Conservation (phyloP, 192 early-diverging fungal genomes). For the Coemansia sp. region DNA sequence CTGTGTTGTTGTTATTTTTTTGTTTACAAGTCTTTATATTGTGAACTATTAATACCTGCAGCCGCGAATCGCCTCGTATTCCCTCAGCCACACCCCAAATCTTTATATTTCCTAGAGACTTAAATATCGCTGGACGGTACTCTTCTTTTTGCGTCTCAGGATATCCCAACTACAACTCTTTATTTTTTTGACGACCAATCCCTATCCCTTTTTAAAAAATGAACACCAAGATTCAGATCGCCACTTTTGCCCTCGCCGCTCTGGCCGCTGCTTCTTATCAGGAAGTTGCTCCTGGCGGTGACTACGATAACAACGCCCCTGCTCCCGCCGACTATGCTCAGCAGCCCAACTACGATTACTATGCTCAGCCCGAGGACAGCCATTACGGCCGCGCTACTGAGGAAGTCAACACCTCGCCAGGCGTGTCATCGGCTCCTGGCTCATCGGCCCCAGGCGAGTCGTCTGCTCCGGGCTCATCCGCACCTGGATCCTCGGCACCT, state of each 20-base stretch:
- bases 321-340: slow-evolving; percentile 15
- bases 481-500: not conserved
- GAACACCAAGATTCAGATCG: slow-evolving; percentile 52
- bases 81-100: not conserved
- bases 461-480: slow-evolving; percentile 7
- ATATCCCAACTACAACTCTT: slow-evolving; percentile 5
- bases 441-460: slow-evolving; percentile 15
- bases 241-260: slow-evolving; percentile 44
- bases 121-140: slow-evolving; percentile 37
- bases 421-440: slow-evolving; percentile 14
- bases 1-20: slow-evolving; percentile 1
- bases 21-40: slow-evolving; percentile 3
- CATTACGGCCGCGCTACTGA: slow-evolving; percentile 41
- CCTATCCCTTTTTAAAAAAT: slow-evolving; percentile 7
- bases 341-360: slow-evolving; percentile 9
- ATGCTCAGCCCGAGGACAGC: slow-evolving; percentile 22
- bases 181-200: not conserved
- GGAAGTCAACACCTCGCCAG: slow-evolving; percentile 32
- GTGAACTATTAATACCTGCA: slow-evolving; percentile 1
- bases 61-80: not conserved
- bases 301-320: slow-evolving; percentile 3
- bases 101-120: not conserved
- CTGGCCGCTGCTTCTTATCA: slow-evolving; percentile 44
- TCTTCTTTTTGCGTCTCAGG: not conserved
- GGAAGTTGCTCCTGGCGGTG: slow-evolving; percentile 28